A percentile compares a stretch with the other conserved stretches of the same genome.
Evolutionary conservation across 371 early-diverging fungal species (phyloP).

Genomic region (Rhizomucor pusillus): DNA sequence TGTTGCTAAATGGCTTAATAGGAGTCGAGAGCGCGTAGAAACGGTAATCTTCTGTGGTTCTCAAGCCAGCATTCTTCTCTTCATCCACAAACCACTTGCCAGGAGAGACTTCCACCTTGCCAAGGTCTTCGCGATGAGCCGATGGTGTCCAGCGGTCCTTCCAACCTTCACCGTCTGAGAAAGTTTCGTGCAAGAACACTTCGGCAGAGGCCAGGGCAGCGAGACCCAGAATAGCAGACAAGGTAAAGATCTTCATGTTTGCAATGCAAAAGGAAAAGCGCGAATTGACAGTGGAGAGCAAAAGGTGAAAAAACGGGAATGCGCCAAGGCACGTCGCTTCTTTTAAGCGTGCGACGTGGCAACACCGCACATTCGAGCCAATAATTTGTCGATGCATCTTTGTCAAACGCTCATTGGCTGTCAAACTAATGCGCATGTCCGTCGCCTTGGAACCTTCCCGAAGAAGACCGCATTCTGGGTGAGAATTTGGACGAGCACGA

Average conservation of each 20-base stretch:
- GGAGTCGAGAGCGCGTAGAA: slow-evolving; percentile 86
- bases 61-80: slow-evolving; percentile 65
- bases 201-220: slow-evolving; percentile 67
- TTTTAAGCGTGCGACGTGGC: slow-evolving; percentile 8
- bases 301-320: not conserved
- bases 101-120: slow-evolving; percentile 68
- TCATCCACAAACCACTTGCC: slow-evolving; percentile 83
- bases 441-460: no score
- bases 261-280: slow-evolving; percentile 6
- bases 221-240: slow-evolving; percentile 62
- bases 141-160: slow-evolving; percentile 78
- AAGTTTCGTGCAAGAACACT: slow-evolving; percentile 87
- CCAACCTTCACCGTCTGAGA: slow-evolving; percentile 64
- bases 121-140: slow-evolving; percentile 67
- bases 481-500: no score
- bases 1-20: slow-evolving; percentile 71
- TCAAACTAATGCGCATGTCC: no score
- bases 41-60: slow-evolving; percentile 80
- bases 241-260: slow-evolving; percentile 54
- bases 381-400: not conserved
- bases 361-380: not conserved
- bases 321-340: no score
- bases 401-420: not conserved
- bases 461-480: no score
- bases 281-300: slow-evolving; percentile 3